phyloP scores from a whole-genome alignment of 768 basidiomycete species.

The Gloeophyllum trabeum region DNA sequence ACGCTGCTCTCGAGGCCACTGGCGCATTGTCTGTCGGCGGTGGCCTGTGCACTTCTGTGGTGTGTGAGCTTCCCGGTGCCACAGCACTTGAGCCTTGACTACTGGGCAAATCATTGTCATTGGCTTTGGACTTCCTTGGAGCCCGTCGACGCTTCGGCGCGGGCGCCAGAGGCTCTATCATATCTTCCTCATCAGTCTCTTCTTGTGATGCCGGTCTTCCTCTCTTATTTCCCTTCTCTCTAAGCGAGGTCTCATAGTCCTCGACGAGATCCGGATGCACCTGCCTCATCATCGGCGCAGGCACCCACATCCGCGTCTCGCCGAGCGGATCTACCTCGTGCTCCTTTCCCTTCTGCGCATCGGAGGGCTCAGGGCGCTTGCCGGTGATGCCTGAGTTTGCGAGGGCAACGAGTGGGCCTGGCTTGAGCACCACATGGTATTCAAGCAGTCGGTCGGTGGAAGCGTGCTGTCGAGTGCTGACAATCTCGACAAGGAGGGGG shows the following conservation, averaged over 20 bases:
- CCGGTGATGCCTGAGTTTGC: conserved; percentile 18
- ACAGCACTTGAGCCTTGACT: neutral
- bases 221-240: conserved; percentile 19
- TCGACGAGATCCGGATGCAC: conserved; percentile 27
- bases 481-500: conserved; percentile 19
- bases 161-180: neutral
- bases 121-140: neutral
- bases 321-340: conserved; percentile 18
- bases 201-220: conserved; percentile 1
- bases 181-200: neutral
- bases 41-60: neutral
- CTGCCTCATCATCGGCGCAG: conserved; percentile 27
- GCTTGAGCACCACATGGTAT: conserved; percentile 29
- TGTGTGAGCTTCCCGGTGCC: neutral
- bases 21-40: neutral
- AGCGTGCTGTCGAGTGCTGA: conserved; percentile 22
- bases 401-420: conserved; percentile 20
- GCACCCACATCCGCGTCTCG: conserved; percentile 27
- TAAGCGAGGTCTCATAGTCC: conserved; percentile 18
- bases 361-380: conserved; percentile 11
- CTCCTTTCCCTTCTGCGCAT: conserved; percentile 10
- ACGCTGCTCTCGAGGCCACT: neutral
- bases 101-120: neutral
- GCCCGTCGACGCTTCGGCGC: neutral
- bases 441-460: conserved; percentile 29